These are phyloP conservation scores for Stephania yunnanensis DNA, from an alignment of 164 flowering plant species.

Conservation along the genomic window DNA sequence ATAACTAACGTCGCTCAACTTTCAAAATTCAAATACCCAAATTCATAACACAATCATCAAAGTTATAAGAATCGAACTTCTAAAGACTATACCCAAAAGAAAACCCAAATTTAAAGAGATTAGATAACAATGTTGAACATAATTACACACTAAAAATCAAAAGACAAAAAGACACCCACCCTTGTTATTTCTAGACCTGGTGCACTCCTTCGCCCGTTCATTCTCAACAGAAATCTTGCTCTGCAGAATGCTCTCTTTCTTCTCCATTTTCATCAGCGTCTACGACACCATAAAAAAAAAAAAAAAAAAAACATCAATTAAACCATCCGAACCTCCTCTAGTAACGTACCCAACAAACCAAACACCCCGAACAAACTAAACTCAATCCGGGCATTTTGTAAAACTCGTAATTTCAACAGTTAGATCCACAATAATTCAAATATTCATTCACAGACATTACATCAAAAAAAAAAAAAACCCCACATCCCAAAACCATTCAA, in stretches of 20 bases:
- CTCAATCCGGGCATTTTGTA: too few species aligned
- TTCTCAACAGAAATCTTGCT: constrained; percentile 18
- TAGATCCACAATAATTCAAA: too few species aligned
- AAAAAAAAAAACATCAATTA: neutral
- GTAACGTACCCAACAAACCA: too few species aligned
- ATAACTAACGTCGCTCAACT: neutral
- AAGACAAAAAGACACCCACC: neutral
- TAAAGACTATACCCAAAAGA: neutral
- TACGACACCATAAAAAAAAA: neutral
- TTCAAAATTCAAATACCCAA: constrained; percentile 1
- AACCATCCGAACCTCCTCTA: neutral
- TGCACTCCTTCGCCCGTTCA: constrained; percentile 18
- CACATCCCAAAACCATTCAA: too few species aligned
- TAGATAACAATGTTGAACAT: neutral
- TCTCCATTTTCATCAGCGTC: constrained; percentile 22
- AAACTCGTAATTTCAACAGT: too few species aligned
- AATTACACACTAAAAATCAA: neutral
- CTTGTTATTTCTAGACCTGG: constrained; percentile 20
- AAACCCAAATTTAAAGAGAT: neutral
- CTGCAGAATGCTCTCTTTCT: constrained; percentile 16
- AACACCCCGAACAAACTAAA: too few species aligned
- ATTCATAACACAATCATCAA: neutral
- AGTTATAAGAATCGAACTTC: neutral
- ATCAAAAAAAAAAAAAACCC: too few species aligned
- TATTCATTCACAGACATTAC: too few species aligned